Evolutionary conservation across 768 basidiomycete genomes (phyloP).

Genomic region (Naganishia friedmannii): DNA sequence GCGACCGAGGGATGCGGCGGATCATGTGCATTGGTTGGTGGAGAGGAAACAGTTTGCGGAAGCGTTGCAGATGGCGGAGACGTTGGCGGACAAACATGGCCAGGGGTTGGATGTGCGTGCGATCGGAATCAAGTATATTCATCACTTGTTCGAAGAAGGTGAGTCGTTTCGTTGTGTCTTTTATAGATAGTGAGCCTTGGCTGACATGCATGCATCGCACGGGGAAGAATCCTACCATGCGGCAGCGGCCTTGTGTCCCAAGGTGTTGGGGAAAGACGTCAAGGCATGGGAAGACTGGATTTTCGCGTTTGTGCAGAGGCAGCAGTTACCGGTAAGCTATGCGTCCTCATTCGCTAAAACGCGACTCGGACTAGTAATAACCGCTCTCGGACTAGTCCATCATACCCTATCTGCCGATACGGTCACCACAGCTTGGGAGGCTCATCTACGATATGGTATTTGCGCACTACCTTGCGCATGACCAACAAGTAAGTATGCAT

Average conservation of each 20-base stretch:
- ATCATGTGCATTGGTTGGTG: constrained; percentile 89
- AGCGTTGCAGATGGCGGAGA: constrained; percentile 76
- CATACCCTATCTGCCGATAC: constrained; percentile 83
- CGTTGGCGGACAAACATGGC: constrained; percentile 58
- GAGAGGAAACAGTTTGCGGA: constrained; percentile 83
- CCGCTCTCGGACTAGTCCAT: constrained; percentile 64
- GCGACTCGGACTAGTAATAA: neutral
- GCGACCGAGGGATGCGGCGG: constrained; percentile 77
- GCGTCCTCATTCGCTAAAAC: constrained; percentile 8
- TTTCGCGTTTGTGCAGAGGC: constrained; percentile 78
- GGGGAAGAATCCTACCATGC: constrained; percentile 63
- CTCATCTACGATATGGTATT: constrained; percentile 94
- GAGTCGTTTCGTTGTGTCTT: constrained; percentile 35
- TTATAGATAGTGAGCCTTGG: too few species aligned
- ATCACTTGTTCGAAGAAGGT: constrained; percentile 81
- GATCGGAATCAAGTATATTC: constrained; percentile 82
- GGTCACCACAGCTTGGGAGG: constrained; percentile 72
- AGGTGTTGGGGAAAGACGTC: constrained; percentile 74
- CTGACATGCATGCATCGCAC: neutral
- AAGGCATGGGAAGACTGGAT: constrained; percentile 96
- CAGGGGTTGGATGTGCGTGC: constrained; percentile 50
- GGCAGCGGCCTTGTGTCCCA: constrained; percentile 77
- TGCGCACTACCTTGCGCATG: constrained; percentile 74
- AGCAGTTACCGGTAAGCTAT: constrained; percentile 67
- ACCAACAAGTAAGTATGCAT: constrained; percentile 61